A percentile compares a stretch with the other conserved stretches of the same genome.
These are phyloP conservation scores for Blakeslea trispora DNA, from an alignment of 371 early-diverging fungal species.

Conservation along the genomic window DNA sequence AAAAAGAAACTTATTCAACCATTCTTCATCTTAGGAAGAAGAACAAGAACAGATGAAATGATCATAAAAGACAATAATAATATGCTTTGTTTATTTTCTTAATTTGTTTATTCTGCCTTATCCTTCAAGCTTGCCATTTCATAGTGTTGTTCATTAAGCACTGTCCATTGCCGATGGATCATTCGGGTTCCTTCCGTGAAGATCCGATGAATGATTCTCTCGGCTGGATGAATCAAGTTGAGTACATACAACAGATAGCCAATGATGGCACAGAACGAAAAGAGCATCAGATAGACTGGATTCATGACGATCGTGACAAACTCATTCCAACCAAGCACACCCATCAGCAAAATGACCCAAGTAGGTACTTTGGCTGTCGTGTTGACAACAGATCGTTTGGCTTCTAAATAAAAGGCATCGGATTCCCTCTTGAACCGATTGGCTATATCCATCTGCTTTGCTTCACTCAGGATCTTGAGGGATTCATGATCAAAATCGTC, in stretches of 20 bases:
- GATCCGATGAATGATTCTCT: slow-evolving; percentile 48
- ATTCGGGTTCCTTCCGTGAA: slow-evolving; percentile 45
- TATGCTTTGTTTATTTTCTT: not conserved
- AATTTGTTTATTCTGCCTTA: not conserved
- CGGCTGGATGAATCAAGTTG: slow-evolving; percentile 68
- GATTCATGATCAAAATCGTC: slow-evolving; percentile 68
- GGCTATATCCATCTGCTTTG: slow-evolving; percentile 75
- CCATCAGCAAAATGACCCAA: slow-evolving; percentile 81
- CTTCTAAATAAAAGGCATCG: slow-evolving; percentile 90
- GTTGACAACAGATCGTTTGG: slow-evolving; percentile 90
- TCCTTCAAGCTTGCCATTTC: not conserved
- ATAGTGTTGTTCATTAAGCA: not conserved
- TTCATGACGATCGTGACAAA: slow-evolving; percentile 79
- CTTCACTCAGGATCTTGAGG: slow-evolving; percentile 64
- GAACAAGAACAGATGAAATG: too few species aligned
- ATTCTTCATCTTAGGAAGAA: too few species aligned
- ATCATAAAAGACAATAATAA: too few species aligned
- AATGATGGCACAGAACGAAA: slow-evolving; percentile 49
- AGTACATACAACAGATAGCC: slow-evolving; percentile 67
- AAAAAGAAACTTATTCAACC: too few species aligned
- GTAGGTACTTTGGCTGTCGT: slow-evolving; percentile 85
- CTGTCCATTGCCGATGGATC: slow-evolving; percentile 31
- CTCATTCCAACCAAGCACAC: slow-evolving; percentile 93
- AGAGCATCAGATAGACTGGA: slow-evolving; percentile 82
- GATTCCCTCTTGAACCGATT: slow-evolving; percentile 86